Base-by-base conservation (phyloP, 805 yeast species). In the Lipomyces orientalis region DNA sequence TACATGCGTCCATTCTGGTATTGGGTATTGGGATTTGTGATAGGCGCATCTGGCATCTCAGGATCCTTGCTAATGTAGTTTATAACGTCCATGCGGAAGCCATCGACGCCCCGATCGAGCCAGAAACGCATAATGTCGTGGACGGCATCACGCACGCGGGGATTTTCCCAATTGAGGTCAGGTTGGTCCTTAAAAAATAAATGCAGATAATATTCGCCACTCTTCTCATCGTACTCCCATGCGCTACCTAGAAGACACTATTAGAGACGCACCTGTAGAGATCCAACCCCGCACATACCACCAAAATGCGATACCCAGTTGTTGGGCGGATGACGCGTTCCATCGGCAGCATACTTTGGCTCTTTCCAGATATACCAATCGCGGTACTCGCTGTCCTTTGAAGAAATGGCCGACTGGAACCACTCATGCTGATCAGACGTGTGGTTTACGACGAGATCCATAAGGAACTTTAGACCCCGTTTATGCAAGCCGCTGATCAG, bases 291-390 rank as follows among this genome's bases (percentile, higher is more conserved):
- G 14, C n/a, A 39, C 46, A 10, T 10, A 39, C 68, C 68, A 10
- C 67, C 54, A 74, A 86, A 86, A 71, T 78, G 78, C 4, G 87
- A 81, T 37, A 71, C 71, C 89, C 89, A 86, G 77, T 86, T 86
- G 77, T 83, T 86, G 33, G 88, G 88, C 9, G 87, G 87, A 22
- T 78, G 81, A 72, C 87, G 81, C 64, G 80, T 80, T 25, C 88
- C 88, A 16, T 80, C 74, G 25, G 75, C 78, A 2, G 33, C 60
- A 73, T 79, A 81, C 58, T 75, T 80, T 37, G 86, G 81, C 37
- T 84, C 82, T 71, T 80, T 83, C 89, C 89, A 86, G 68, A 84
- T 79, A 77, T 85, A 86, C 88, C 88, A 86, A 75, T 86, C 87
- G 75, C 89, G 81, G 78, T 86, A 85, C 7, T 87, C 83, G 75